phyloP scores from a whole-genome alignment of 2,329 filamentous ascomycete species.

The Aureobasidium sp. region DNA sequence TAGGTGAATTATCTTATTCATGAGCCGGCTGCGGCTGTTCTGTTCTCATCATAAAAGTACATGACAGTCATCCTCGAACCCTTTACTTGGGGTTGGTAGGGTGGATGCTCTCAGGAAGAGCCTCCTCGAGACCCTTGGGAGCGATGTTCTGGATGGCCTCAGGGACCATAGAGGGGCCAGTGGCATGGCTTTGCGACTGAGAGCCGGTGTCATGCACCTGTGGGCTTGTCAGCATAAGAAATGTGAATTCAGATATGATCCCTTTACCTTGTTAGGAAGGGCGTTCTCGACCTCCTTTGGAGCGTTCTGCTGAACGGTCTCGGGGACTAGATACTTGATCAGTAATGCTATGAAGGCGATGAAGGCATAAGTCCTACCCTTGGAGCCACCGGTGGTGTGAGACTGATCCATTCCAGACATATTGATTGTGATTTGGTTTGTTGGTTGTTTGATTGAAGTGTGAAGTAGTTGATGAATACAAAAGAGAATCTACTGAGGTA shows the following conservation, averaged over 20 bases:
- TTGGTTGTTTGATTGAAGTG: not conserved
- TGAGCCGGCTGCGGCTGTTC: conserved; percentile 6
- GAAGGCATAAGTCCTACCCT: not conserved
- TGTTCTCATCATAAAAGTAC: not conserved
- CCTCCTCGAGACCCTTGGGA: conserved; percentile 6
- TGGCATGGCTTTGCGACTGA: conserved; percentile 3
- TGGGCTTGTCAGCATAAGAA: too few species aligned
- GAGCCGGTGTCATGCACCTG: not conserved
- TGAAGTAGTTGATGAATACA: not conserved
- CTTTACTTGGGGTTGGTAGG: not conserved
- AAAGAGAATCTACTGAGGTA: not conserved
- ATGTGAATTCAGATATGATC: too few species aligned
- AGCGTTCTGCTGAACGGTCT: not conserved
- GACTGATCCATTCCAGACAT: conserved; percentile 15
- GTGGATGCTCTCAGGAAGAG: not conserved
- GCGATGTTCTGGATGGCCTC: not conserved
- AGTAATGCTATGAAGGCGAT: not conserved
- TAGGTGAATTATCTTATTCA: not conserved
- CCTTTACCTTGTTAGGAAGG: not conserved
- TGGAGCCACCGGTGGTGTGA: conserved; percentile 12
- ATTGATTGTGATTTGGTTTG: not conserved
- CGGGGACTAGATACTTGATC: not conserved
- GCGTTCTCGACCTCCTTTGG: conserved; percentile 6
- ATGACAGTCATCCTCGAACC: not conserved
- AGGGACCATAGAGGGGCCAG: conserved; percentile 8